These are phyloP conservation scores for Nicotiana undulata DNA, from an alignment of 257 asterid species.

Conservation along the genomic window DNA sequence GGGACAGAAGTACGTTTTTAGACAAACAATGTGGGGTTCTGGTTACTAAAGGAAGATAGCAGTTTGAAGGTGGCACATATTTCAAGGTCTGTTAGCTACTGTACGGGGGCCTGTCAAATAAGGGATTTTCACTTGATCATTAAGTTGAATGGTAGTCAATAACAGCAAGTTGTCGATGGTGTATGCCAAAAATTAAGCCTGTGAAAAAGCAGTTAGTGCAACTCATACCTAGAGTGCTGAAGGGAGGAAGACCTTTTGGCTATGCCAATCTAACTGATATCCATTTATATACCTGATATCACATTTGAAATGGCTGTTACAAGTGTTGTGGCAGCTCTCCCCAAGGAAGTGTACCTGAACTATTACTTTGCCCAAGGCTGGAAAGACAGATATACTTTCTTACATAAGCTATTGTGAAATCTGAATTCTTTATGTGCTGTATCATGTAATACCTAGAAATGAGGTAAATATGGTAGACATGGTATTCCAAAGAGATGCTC, in stretches of 20 bases:
- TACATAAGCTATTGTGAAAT: neutral
- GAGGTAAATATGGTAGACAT: neutral
- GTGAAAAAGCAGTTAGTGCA: neutral
- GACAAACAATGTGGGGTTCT: neutral
- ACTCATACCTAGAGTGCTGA: neutral
- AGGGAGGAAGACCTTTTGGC: neutral
- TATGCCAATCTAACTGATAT: neutral
- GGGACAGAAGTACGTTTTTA: neutral
- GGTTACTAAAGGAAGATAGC: neutral
- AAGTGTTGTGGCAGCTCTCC: neutral
- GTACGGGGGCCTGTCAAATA: neutral
- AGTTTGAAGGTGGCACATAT: neutral
- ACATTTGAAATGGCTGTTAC: neutral
- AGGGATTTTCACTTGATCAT: neutral
- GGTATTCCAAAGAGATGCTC: neutral
- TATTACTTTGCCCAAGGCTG: neutral
- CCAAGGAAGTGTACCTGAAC: neutral
- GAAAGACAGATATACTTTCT: neutral
- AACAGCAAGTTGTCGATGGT: neutral
- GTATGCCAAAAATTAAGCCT: neutral
- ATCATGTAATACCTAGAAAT: neutral
- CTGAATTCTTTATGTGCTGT: neutral
- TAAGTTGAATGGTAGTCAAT: neutral
- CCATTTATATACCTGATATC: neutral
- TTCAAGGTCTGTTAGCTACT: neutral